These are phyloP conservation scores for Chlamydomonas reinhardtii DNA, from an alignment of 163 green algal genomes.

Conservation along the genomic window DNA sequence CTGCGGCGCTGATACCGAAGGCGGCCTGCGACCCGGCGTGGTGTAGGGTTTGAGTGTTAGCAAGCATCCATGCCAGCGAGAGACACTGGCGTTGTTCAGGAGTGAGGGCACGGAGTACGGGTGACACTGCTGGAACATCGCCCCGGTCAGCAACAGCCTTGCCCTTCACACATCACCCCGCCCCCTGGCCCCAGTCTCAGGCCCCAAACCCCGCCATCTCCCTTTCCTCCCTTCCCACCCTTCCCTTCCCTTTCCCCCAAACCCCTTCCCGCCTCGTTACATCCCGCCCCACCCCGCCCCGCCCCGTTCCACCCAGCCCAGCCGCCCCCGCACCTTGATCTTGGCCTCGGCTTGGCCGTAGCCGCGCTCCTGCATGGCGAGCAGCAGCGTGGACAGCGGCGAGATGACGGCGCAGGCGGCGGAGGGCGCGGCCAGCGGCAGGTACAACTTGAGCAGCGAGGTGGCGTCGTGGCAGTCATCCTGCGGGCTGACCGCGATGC, in stretches of 20 bases:
- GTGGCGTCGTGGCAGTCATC: slow-evolving; percentile 41
- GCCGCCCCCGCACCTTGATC: slow-evolving; percentile 36
- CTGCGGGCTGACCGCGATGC: neutral
- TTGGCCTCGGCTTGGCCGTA: slow-evolving; percentile 13
- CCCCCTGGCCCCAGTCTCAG: neutral
- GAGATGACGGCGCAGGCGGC: neutral
- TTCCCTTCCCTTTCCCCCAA: neutral
- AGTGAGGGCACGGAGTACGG: too few relatives aligned
- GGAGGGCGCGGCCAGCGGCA: slow-evolving; percentile 27
- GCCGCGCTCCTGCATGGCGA: slow-evolving; percentile 27
- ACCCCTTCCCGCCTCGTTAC: too few relatives aligned
- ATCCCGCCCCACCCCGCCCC: too few relatives aligned
- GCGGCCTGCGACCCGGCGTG: neutral
- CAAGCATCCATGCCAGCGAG: too few relatives aligned
- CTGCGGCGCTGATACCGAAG: slow-evolving; percentile 37
- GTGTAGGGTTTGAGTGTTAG: neutral
- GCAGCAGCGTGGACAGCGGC: slow-evolving; percentile 29
- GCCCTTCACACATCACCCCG: too few relatives aligned
- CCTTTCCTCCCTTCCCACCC: too few relatives aligned
- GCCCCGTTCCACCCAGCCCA: too few relatives aligned
- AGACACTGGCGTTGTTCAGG: too few relatives aligned
- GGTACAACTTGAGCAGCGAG: slow-evolving; percentile 24
- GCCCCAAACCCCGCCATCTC: neutral
- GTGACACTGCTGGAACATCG: too few relatives aligned
- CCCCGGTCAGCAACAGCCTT: too few relatives aligned